Base-by-base conservation (phyloP, 129 eudicot genomes). In the Pittosporum tobira region DNA sequence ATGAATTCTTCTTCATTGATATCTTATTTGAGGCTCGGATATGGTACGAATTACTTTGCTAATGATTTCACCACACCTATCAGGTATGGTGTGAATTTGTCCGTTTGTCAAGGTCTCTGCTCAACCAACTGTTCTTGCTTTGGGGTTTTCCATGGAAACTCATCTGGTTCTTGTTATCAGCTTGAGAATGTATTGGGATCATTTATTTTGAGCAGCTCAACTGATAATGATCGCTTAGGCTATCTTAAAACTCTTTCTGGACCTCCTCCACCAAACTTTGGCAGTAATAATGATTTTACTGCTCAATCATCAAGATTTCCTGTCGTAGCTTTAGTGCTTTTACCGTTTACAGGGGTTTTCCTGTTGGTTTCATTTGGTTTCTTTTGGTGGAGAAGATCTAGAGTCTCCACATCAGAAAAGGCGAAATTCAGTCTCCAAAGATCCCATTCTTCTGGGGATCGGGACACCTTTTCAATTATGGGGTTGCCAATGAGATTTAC, bases 401-500 rank as follows among this genome's bases (percentile, higher is more conserved):
- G 48, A 15, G 28, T 16, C 30, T 65, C 68, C 6, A 51, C 46
- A 23, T 28, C 20, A 29, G 9, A 12, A 48, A 36, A 36, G 22
- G 51, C 5, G 12, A 61, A 77, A 6, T 10, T 4, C 1, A 18
- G 20, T 37, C 56, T 16, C 13, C 61, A 36, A 4, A 40, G 40
- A 57, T 62, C 56, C 21, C 45, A 26, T 46, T 57, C 61, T 67
- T 71, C 75, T 7, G 81, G 46, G 23, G 88, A 77, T 18, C 43
- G 65, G 53, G 87, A 88, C 38, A 61, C 67, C 34, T 82, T 89
- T 14, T 77, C 95, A 0, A 89, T 89, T 15, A 83, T 85, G 3
- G 97, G 97, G 44, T 75, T 89, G 59, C 97, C 97, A 0, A 62
- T 73, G 7, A 63, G 97, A 48, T 89, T 73, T 30, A 67, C 64